A percentile compares a stretch with the other conserved stretches of the same genome.
Conservation (phyloP, 2,329 filamentous ascomycete genomes). For the Aurifilum marmelostoma region DNA sequence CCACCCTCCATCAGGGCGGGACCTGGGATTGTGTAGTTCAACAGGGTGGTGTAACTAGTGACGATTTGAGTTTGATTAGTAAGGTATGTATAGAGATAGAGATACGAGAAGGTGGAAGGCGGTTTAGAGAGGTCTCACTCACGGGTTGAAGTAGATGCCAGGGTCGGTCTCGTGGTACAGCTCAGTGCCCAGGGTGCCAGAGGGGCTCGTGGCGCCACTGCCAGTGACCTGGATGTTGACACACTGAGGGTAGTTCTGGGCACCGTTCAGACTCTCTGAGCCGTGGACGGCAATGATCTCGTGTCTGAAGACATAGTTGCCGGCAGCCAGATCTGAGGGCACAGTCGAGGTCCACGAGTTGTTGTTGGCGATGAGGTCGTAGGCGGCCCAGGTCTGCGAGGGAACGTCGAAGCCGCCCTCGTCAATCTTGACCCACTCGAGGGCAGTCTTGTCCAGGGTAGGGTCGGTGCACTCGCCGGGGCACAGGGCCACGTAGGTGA, state of each 20-base stretch:
- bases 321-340: constrained; percentile 40
- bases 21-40: constrained; percentile 36
- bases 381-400: constrained; percentile 40
- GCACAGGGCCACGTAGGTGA: constrained; percentile 38
- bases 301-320: constrained; percentile 52
- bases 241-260: constrained; percentile 54
- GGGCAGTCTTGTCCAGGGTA: constrained; percentile 37
- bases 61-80: not conserved
- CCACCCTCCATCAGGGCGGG: constrained; percentile 32
- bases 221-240: constrained; percentile 49
- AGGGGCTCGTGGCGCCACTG: constrained; percentile 37
- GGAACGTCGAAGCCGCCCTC: constrained; percentile 37
- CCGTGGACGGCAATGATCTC: constrained; percentile 54
- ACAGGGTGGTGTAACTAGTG: constrained; percentile 26
- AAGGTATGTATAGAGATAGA: not conserved
- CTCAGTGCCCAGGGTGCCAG: constrained; percentile 35
- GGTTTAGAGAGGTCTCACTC: not conserved
- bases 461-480: constrained; percentile 32
- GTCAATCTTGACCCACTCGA: constrained; percentile 44
- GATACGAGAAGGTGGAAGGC: not conserved
- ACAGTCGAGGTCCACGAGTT: constrained; percentile 49
- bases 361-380: constrained; percentile 50
- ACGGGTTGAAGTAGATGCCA: constrained; percentile 37
- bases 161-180: constrained; percentile 34
- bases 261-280: constrained; percentile 44